Evolutionary conservation across 2,329 filamentous ascomycete genomes (phyloP).

Genomic region (Salinomyces thailandicus): DNA sequence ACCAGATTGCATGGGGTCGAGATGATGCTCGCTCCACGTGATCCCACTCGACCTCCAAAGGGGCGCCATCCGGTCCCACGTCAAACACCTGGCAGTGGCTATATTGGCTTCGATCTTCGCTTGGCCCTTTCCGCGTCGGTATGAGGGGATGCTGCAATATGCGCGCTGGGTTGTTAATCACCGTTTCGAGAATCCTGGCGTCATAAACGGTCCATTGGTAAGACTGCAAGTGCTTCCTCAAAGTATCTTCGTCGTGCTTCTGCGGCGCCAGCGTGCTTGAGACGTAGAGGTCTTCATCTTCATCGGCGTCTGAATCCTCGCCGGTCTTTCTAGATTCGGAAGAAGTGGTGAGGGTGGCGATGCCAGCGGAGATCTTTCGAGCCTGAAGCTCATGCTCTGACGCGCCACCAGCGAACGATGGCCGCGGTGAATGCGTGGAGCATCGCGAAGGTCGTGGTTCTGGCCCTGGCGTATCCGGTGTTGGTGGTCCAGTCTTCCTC

Average conservation of each 20-base stretch:
- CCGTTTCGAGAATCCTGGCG: slow-evolving; percentile 30
- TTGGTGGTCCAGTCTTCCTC: not conserved
- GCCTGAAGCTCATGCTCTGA: not conserved
- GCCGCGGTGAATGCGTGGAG: slow-evolving; percentile 5
- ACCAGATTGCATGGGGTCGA: slow-evolving; percentile 21
- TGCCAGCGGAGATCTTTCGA: slow-evolving; percentile 10
- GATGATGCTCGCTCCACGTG: slow-evolving; percentile 26
- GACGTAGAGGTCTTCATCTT: slow-evolving; percentile 29
- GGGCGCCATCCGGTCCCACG: slow-evolving; percentile 36
- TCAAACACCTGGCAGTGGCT: slow-evolving; percentile 51
- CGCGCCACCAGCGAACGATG: slow-evolving; percentile 4
- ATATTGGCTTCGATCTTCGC: slow-evolving; percentile 33
- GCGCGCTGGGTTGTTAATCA: slow-evolving; percentile 36
- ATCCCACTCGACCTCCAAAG: slow-evolving; percentile 28
- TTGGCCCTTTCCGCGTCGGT: slow-evolving; percentile 29
- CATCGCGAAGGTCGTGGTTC: too few species aligned
- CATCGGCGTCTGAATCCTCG: slow-evolving; percentile 25
- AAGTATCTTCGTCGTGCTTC: slow-evolving; percentile 33
- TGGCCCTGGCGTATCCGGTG: not conserved
- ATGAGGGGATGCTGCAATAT: slow-evolving; percentile 29
- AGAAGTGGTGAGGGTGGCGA: slow-evolving; percentile 9
- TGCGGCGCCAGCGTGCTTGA: slow-evolving; percentile 31
- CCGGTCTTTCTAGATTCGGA: slow-evolving; percentile 15
- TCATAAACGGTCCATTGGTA: slow-evolving; percentile 35
- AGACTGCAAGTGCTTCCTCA: slow-evolving; percentile 35